phyloP scores from a whole-genome alignment of 352 stramenopile genomes.

The Globisporangium mamillatum region DNA sequence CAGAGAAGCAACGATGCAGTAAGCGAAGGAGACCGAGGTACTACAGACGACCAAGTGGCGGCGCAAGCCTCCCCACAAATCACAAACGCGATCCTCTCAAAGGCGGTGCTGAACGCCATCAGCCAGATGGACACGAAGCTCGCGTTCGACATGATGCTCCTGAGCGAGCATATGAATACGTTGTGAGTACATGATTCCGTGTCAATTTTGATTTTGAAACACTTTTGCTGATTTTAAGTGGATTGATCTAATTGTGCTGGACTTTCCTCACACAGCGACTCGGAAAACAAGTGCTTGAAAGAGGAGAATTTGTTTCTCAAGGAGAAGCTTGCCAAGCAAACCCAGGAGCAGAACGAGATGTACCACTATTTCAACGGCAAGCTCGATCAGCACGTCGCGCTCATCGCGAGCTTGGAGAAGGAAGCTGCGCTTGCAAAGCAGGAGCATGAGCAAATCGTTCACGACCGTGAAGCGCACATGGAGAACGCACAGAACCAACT shows the following conservation, averaged over 20 bases:
- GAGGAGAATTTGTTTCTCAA: conserved; percentile 50
- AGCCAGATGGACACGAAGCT: conserved; percentile 49
- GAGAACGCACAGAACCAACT: conserved; percentile 15
- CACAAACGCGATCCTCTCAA: conserved; percentile 43
- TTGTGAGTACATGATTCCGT: conserved; percentile 12
- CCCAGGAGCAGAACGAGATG: conserved; percentile 73
- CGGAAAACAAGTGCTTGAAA: conserved; percentile 34
- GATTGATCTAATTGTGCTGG: neutral
- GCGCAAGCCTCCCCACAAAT: conserved; percentile 5
- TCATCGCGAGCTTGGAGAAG: conserved; percentile 58
- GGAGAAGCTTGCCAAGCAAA: conserved; percentile 34
- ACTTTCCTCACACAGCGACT: conserved; percentile 20
- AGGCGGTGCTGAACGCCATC: conserved; percentile 43
- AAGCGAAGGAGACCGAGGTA: neutral
- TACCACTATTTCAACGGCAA: conserved; percentile 88
- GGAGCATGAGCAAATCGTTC: conserved; percentile 18
- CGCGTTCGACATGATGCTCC: conserved; percentile 64
- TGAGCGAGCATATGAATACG: conserved; percentile 46
- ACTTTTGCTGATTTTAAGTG: neutral
- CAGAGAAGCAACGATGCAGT: neutral
- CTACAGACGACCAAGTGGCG: neutral
- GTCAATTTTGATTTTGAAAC: neutral
- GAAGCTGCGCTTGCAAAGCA: conserved; percentile 26
- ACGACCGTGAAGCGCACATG: conserved; percentile 20
- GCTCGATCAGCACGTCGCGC: conserved; percentile 70